Evolutionary conservation across 176 grass and related monocot genomes (phyloP).

Genomic region (Luzula sylvatica): DNA sequence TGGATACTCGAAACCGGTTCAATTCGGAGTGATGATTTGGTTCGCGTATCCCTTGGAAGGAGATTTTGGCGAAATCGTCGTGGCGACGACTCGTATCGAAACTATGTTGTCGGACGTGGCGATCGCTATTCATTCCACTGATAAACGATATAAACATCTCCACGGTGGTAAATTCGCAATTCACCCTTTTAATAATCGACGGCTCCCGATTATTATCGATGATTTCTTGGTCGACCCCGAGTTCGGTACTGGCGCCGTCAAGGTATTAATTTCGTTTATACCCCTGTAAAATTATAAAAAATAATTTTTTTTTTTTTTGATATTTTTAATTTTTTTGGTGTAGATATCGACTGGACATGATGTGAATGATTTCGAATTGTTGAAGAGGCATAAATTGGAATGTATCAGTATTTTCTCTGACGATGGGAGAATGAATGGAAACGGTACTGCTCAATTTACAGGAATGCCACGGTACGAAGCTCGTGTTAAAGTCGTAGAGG

Average conservation of each 20-base stretch:
- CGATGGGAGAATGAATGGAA: slow-evolving; percentile 72
- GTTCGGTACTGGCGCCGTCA: slow-evolving; percentile 87
- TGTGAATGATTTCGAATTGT: slow-evolving; percentile 88
- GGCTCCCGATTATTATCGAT: slow-evolving; percentile 75
- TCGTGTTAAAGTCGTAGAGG: slow-evolving; percentile 54
- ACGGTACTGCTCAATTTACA: slow-evolving; percentile 63
- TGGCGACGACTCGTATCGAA: slow-evolving; percentile 84
- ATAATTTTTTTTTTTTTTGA: not conserved
- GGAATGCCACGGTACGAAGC: slow-evolving; percentile 70
- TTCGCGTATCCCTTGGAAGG: slow-evolving; percentile 87
- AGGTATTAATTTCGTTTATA: slow-evolving; percentile 50
- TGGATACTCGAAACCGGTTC: slow-evolving; percentile 46
- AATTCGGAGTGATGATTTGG: slow-evolving; percentile 80
- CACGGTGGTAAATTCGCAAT: slow-evolving; percentile 66
- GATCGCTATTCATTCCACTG: slow-evolving; percentile 75
- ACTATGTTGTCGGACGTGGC: slow-evolving; percentile 87
- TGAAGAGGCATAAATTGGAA: slow-evolving; percentile 80
- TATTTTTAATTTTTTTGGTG: no score
- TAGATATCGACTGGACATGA: slow-evolving; percentile 94
- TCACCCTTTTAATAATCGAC: slow-evolving; percentile 68
- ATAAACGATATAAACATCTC: slow-evolving; percentile 67
- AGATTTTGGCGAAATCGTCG: slow-evolving; percentile 66
- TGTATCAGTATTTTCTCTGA: slow-evolving; percentile 88
- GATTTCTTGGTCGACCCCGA: slow-evolving; percentile 72
- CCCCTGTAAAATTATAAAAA: no score